Base-by-base conservation (phyloP, 1,284 basidiomycete species). In the Phlebopus sp. region DNA sequence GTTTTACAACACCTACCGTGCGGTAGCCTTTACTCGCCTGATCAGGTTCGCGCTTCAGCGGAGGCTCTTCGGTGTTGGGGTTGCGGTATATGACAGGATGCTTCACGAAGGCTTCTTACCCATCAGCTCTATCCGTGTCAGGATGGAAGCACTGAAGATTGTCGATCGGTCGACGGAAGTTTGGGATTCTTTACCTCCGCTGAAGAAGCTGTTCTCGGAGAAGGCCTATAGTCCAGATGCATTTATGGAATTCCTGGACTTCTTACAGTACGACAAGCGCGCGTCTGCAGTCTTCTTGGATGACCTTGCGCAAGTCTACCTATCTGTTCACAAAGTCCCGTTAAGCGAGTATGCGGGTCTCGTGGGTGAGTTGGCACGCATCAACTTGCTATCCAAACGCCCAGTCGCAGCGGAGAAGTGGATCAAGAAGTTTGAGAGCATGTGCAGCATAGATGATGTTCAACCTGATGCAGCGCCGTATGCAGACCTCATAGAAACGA, bases 41-140 rank as follows among this genome's bases (percentile, higher is more conserved):
- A 53, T 64, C 25, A 50, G 53, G 11, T 67, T 67, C 8, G 57
- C 60, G 27, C 45, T 63, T 17, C 51, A 64, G 37, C 42, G 64
- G 43, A 55, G 59, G 1, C 14, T 59, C 3, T 71, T 73, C 47
- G 54, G 58, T 9, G 58, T 66, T 29, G 78, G 78, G 0, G 57
- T 66, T 6, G 54, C 59, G 4, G 59, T 79, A 5, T 71, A 76
- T 53, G 55, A 66, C 3, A 64, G 68, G 14, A 77, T 82, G 74
- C 49, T 61, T 15, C 54, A 62, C 2, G 69, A 73, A 19, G 70
- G 71, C 7, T 64, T 73, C 44, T 40, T 71, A 2, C 67, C 71
- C 1, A 62, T 71, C 11, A 50, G 63, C 7, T 49, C 64, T 9
- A 68, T 76, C 9, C 67, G 72, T 45, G 68, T 74, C 5, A 70